Evolutionary conservation across 2,329 filamentous ascomycete genomes (phyloP), one percentile per base, ranked within the genome.

Genomic region (Trichoderma arundinaceum): DNA sequence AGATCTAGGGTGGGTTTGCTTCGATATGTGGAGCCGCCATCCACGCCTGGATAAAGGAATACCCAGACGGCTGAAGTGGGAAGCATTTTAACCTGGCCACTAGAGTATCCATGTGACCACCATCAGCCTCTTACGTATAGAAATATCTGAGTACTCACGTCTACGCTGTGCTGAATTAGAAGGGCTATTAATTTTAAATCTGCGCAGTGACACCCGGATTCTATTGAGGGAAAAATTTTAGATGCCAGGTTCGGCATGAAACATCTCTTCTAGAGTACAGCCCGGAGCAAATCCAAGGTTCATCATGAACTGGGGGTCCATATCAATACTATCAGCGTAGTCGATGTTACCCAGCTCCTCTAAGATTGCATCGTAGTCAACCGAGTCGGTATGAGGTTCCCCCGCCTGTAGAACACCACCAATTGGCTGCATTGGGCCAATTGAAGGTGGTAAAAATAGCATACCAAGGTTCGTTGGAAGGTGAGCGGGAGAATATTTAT

Each of bases 211-310:
- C 12, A 43, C 17, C 32, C 13, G 3, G 15, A 19, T 44, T 54
- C 60, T 46, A 46, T 35, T 17, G 33, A 28, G 9, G 28, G 22
- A 17, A 38, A n/a, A 6, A 1, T 52, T 17, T 54, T 35, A 46
- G 15, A 44, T 32, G 6, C 60, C 28, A 28, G 60, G 46, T 9
- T 54, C 39, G 9, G 17, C 39, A 28, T 63, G 49, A 38, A 53
- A 63, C 28, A 63, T 28, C 7, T 54, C 60, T 53, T 63, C 60
- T 28, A 63, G 17, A 19, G 60, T 54, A 17, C 49, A 53, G 1
- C 60, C 60, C 38, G 60, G 60, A n/a, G 60, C 60, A 33, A 63
- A 63, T 13, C 60, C 60, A 12, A 63, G 60, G 35, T 63, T 63
- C 60, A 38, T 54, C 60, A 63, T 63, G 17, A 63, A 63, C 49